Evolutionary conservation across 768 basidiomycete genomes (phyloP), one percentile per base, ranked within the genome.

Genomic region (Suillus ampliporus): DNA sequence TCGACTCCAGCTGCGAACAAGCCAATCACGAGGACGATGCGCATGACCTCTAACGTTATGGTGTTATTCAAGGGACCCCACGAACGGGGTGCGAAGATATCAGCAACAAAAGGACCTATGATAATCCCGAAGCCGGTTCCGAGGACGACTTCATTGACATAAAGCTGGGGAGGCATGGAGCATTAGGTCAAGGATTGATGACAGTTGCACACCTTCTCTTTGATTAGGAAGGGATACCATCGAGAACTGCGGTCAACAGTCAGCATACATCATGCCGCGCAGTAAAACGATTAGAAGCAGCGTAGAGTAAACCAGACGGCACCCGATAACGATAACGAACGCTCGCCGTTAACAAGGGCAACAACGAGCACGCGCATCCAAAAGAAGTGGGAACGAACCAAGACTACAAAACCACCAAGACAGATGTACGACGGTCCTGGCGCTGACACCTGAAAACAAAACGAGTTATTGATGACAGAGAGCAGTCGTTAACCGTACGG

Each of bases 1-100:
- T 99, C 96, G 28, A 97, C 94, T 4, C 97, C 97, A 43, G 98
- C 94, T 14, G 96, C 92, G 69, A 99, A 99, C 2, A 99, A 86
- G 31, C 94, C 93, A 1, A 91, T 89, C 2, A 90, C 95, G 46
- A 99, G 90, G 53, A 97, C 91, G 40, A 97, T 77, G 10, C 95
- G 84, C 78, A 89, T 95, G 26, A 97, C 77, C 75, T 97, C 95
- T 23, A 93, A 82, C 1, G 96, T 98, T 62, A 99, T 86, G 69
- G 84, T 81, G 40, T 76, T 77, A 37, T 79, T 70, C 17, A 75
- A 68, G 4, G 71, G 37, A 28, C 83, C 84, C 95, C 95, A 97
- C 2, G 81, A 80, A 7, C 89, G 83, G 8, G 95, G 95, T 67
- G 94, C 78, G 74, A 96, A 92, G 8, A 90, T 77, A 37, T 84